phyloP scores from a whole-genome alignment of 176 grass and related monocot species.

The Microstegium vimineum region DNA sequence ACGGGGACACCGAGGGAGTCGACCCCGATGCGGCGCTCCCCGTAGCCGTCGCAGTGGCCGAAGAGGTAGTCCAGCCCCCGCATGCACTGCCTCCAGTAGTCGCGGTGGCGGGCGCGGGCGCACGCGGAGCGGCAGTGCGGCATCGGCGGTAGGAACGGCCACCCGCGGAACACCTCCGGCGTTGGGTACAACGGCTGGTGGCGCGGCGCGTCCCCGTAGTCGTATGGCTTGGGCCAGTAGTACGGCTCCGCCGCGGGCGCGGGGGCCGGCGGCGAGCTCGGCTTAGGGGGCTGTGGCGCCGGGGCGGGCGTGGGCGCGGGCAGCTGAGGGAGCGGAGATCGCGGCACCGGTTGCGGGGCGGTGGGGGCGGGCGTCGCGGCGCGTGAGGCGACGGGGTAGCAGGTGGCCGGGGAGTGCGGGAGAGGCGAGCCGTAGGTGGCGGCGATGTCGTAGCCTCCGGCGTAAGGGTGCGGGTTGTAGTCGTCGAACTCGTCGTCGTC shows the following conservation, averaged over 20 bases:
- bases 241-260: constrained; percentile 37
- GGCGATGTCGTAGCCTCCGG: constrained; percentile 76
- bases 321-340: not conserved
- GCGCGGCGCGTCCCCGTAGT: constrained; percentile 35
- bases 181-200: constrained; percentile 31
- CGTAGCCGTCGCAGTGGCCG: constrained; percentile 79
- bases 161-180: constrained; percentile 56
- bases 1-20: constrained; percentile 61
- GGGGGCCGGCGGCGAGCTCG: not conserved
- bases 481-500: constrained; percentile 70
- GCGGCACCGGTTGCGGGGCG: not conserved
- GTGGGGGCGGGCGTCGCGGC: not conserved
- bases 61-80: constrained; percentile 83
- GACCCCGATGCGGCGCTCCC: constrained; percentile 54
- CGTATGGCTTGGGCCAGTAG: constrained; percentile 61
- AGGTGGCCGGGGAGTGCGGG: constrained; percentile 35
- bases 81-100: constrained; percentile 68
- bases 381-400: constrained; percentile 36
- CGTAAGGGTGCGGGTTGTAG: constrained; percentile 87
- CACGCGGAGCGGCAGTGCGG: not conserved
- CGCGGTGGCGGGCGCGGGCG: not conserved
- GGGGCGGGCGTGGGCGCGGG: too few species aligned
- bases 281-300: not conserved
- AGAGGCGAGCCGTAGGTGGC: constrained; percentile 57
- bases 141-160: constrained; percentile 26